phyloP scores from a whole-genome alignment of 257 asterid genomes.

The Fraxinus quadrangulata region DNA sequence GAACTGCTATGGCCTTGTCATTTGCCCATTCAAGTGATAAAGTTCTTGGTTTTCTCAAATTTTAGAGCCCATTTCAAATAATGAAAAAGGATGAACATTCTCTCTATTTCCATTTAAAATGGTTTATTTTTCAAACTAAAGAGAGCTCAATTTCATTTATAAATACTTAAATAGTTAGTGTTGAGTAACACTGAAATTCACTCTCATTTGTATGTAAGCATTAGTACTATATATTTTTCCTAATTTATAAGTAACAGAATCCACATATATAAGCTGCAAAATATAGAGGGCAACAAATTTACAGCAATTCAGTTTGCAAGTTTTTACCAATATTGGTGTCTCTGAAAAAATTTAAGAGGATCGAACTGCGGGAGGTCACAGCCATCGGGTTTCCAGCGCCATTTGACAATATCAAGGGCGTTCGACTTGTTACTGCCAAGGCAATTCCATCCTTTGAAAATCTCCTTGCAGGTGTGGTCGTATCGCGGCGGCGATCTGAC shows the following conservation, averaged over 20 bases:
- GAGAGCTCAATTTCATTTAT: background rate
- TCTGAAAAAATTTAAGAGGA: slow-evolving; percentile 61
- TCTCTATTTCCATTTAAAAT: background rate
- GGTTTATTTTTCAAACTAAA: background rate
- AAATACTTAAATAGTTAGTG: background rate
- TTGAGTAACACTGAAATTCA: background rate
- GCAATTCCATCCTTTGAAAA: slow-evolving; percentile 98
- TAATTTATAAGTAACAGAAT: background rate
- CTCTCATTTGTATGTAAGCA: background rate
- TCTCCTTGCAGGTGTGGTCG: slow-evolving; percentile 87
- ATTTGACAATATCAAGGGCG: slow-evolving; percentile 69
- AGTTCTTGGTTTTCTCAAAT: background rate
- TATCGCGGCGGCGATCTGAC: slow-evolving; percentile 66
- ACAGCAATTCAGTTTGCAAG: background rate
- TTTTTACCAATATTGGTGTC: slow-evolving; percentile 75
- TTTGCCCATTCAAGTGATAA: background rate
- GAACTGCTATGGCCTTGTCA: background rate
- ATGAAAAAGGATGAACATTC: background rate
- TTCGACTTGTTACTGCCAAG: slow-evolving; percentile 69
- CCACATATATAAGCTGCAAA: background rate
- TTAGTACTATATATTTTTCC: background rate
- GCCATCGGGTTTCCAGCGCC: slow-evolving; percentile 88
- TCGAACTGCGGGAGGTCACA: slow-evolving; percentile 83
- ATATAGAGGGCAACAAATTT: background rate
- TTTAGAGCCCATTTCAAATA: background rate